Evolutionary conservation across 2,329 filamentous ascomycete genomes (phyloP), one percentile per base, ranked within the genome.

Genomic region (Penicillium glabrum): DNA sequence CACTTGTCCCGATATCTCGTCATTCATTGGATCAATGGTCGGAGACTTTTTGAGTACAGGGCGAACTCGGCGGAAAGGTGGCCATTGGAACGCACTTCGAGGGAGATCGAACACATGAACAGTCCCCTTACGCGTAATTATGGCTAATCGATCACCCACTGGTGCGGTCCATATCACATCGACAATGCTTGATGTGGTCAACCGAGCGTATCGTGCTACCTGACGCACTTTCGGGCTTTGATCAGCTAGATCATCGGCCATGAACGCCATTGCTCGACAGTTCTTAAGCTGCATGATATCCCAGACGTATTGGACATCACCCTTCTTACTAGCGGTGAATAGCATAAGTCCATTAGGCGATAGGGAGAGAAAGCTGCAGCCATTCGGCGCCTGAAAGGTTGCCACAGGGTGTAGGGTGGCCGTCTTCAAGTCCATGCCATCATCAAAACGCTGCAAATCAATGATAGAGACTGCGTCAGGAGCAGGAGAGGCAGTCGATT

Each of bases 91-190:
- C 5, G 91, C 90, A 61, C 86, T 89, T 46, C 86, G 82, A 9
- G 92, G 91, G 74, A 98, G 85, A 63, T 96, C 90, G 62, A 96
- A 88, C 44, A 98, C 84, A 75, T 99, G 95, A 11, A 97, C 87
- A 9, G 95, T 99, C n/a, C 93, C 92, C 65, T 93, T 90, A 68
- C 96, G 91, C 0, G 95, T 98, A 26, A 97, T 86, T 77, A 99
- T 87, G 1, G 93, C 93, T 39, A 96, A 78, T 57, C 90, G 88
- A 69, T 96, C 90, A 23, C 90, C 91, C 54, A 88, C 87, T 3
- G 90, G 90, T 53, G 85, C 83, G 1, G 89, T 89, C 95, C 95
- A 99, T 3, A 87, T 86, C 43, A 96, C 90, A 68, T 97, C 93
- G 23, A 97, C 85, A 54, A 98, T 91, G 53, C 90, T 89, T 3